Evolutionary conservation across 306 rosid species (phyloP).

Genomic region (Alnus rubra): DNA sequence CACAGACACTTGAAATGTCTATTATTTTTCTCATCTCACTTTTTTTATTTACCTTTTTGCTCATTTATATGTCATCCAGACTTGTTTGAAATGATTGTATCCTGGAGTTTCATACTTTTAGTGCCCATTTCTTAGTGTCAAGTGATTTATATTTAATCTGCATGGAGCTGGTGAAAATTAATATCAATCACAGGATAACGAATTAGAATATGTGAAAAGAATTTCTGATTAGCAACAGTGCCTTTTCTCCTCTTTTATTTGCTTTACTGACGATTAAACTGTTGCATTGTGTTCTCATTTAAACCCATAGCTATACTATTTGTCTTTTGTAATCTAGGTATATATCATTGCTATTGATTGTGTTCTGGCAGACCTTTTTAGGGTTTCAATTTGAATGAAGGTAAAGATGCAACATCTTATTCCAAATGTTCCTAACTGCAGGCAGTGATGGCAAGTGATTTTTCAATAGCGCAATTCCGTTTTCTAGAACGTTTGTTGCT

Average conservation of each 20-base stretch:
- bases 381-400: neutral
- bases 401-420: conserved; percentile 19
- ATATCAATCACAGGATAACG: neutral
- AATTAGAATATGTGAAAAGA: neutral
- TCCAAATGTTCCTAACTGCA: conserved; percentile 32
- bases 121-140: neutral
- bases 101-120: neutral
- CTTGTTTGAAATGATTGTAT: neutral
- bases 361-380: neutral
- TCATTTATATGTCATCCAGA: neutral
- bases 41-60: neutral
- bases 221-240: neutral
- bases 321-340: neutral
- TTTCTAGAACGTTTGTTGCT: conserved; percentile 81
- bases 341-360: neutral
- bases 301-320: neutral
- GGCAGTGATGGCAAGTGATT: conserved; percentile 99
- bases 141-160: neutral
- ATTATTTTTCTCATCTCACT: neutral
- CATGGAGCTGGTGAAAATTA: neutral
- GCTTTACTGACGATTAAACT: neutral
- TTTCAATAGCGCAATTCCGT: conserved; percentile 71
- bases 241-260: neutral
- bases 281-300: neutral
- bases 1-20: neutral